A percentile compares a stretch with the other conserved stretches of the same genome.
Conservation (phyloP, 768 basidiomycete genomes). For the Hydnum rufescens region DNA sequence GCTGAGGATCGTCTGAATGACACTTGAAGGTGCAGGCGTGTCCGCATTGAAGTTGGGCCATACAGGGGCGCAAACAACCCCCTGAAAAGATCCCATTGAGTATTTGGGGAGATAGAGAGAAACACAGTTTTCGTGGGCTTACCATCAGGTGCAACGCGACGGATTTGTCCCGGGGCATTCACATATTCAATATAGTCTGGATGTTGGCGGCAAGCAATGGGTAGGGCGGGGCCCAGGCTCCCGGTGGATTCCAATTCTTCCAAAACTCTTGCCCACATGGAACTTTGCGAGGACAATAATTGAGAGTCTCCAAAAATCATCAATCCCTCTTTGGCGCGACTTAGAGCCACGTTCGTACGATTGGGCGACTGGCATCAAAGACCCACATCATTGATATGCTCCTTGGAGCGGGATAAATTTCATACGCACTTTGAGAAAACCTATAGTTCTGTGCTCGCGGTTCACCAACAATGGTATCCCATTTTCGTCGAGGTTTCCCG, state of each 20-base stretch:
- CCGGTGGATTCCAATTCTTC: slow-evolving; percentile 33
- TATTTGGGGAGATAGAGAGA: not conserved
- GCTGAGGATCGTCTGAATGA: slow-evolving; percentile 38
- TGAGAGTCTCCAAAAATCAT: slow-evolving; percentile 50
- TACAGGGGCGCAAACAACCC: slow-evolving; percentile 42
- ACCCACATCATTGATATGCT: not conserved
- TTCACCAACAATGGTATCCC: not conserved
- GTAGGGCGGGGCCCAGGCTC: slow-evolving; percentile 31
- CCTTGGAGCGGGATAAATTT: not conserved
- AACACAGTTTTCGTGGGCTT: slow-evolving; percentile 2
- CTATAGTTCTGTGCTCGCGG: slow-evolving; percentile 23
- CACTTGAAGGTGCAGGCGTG: slow-evolving; percentile 50
- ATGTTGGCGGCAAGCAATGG: slow-evolving; percentile 38
- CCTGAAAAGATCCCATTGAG: slow-evolving; percentile 21
- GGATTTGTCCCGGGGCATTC: slow-evolving; percentile 32
- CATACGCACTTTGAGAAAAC: slow-evolving; percentile 43
- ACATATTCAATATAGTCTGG: slow-evolving; percentile 21
- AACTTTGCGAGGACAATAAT: slow-evolving; percentile 16
- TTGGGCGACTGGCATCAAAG: slow-evolving; percentile 43
- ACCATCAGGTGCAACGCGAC: slow-evolving; percentile 37
- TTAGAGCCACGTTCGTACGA: slow-evolving; percentile 45
- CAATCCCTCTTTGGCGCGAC: slow-evolving; percentile 53
- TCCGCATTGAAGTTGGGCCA: slow-evolving; percentile 34
- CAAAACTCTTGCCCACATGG: slow-evolving; percentile 39
- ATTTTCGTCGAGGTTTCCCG: slow-evolving; percentile 19